Conservation (phyloP, 2,329 filamentous ascomycete genomes). For the Colletotrichum godetiae region DNA sequence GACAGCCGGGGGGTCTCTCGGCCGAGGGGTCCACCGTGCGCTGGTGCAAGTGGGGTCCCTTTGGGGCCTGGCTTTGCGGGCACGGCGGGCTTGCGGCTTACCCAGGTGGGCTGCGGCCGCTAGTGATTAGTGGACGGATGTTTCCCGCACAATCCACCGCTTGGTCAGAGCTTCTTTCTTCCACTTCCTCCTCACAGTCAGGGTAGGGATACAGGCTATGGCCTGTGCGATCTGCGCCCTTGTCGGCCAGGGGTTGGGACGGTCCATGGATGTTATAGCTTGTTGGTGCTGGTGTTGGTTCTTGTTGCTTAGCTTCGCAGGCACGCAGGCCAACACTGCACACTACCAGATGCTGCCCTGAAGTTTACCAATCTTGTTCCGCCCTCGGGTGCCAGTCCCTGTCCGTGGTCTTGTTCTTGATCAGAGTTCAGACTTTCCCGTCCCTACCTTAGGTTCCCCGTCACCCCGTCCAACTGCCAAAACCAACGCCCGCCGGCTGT, state of each 20-base stretch:
- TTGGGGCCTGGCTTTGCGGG: too few species aligned
- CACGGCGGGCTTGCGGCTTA: too few species aligned
- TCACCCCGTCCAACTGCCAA: not conserved
- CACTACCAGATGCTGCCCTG: not conserved
- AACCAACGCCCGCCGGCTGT: not conserved
- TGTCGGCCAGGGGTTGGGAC: not conserved
- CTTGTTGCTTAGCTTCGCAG: not conserved
- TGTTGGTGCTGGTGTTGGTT: not conserved
- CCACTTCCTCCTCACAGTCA: not conserved
- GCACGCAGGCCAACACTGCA: too few species aligned
- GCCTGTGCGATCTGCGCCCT: not conserved
- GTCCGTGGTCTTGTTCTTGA: not conserved
- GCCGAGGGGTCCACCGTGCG: conserved; percentile 14
- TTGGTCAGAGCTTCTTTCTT: conserved; percentile 21
- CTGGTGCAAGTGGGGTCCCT: not conserved
- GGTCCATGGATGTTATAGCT: not conserved
- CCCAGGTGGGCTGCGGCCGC: conserved; percentile 14
- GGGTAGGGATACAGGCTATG: too few species aligned
- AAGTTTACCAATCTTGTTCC: not conserved
- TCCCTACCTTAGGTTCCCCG: not conserved
- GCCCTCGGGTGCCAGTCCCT: not conserved
- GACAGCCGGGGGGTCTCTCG: conserved; percentile 13
- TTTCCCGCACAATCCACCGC: conserved; percentile 19
- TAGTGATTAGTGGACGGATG: conserved; percentile 30
- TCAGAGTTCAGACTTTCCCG: not conserved